phyloP scores from a whole-genome alignment of 78 protist genomes.

The Monocercomonoides exilis region DNA sequence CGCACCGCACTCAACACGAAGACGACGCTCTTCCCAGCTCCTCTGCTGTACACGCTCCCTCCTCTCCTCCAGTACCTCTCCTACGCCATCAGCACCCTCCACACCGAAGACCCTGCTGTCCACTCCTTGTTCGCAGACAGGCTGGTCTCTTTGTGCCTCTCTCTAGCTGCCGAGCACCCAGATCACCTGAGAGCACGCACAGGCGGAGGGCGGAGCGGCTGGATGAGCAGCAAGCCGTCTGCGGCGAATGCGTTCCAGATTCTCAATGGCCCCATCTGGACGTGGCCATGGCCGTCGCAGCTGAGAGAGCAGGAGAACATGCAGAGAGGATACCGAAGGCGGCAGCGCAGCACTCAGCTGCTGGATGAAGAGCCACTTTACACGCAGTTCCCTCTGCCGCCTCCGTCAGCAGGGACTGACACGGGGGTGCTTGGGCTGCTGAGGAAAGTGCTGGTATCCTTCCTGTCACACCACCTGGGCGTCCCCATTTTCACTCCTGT shows the following conservation, averaged over 20 bases:
- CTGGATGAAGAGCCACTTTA: no score
- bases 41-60: neutral
- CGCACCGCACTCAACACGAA: no score
- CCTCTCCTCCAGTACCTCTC: neutral
- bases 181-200: neutral
- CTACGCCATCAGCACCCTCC: neutral
- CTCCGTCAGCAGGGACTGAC: neutral
- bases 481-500: no score
- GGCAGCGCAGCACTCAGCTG: no score
- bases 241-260: neutral
- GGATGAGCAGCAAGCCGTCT: neutral
- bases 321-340: no score
- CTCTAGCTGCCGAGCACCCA: neutral
- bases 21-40: neutral
- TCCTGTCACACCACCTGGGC: neutral
- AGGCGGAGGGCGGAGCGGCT: neutral
- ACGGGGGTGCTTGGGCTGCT: neutral
- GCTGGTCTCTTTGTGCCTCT: neutral
- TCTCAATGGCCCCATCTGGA: neutral
- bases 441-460: neutral
- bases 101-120: neutral
- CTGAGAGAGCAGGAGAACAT: neutral
- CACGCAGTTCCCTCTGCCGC: no score
- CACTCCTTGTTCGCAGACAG: neutral
- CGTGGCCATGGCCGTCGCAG: neutral